Evolutionary conservation across 2,329 filamentous ascomycete species (phyloP).

Genomic region (Sporothrix sp.): DNA sequence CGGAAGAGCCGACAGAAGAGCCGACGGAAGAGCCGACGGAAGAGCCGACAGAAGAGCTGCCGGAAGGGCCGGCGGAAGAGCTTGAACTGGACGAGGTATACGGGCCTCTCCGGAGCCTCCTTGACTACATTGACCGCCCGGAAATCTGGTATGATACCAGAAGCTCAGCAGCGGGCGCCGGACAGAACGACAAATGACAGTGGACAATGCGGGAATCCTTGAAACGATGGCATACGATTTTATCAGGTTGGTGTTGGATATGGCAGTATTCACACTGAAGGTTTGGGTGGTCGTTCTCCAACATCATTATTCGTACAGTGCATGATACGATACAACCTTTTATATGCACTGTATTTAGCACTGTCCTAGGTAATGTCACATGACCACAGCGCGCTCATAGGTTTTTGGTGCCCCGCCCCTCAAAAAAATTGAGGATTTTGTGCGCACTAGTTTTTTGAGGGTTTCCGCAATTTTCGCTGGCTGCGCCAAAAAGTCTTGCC

Average conservation of each 20-base stretch:
- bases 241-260: too few relatives aligned
- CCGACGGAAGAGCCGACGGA: too few relatives aligned
- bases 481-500: conserved; percentile 8
- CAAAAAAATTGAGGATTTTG: conserved; percentile 13
- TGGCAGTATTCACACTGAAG: too few relatives aligned
- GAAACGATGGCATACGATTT: too few relatives aligned
- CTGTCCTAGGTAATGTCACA: conserved; percentile 6
- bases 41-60: neutral
- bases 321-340: too few relatives aligned
- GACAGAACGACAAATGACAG: too few relatives aligned
- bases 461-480: conserved; percentile 12
- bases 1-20: too few relatives aligned
- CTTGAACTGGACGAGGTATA: neutral
- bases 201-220: too few relatives aligned
- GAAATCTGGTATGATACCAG: neutral
- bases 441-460: conserved; percentile 18
- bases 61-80: neutral
- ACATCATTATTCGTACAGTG: too few relatives aligned
- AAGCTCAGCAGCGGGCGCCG: neutral
- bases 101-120: neutral
- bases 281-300: too few relatives aligned
- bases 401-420: conserved; percentile 14
- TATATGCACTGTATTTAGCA: neutral
- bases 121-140: neutral
- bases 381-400: neutral